Evolutionary conservation across 2,329 filamentous ascomycete species (phyloP).

Genomic region (Sarocladiaceae sp.): DNA sequence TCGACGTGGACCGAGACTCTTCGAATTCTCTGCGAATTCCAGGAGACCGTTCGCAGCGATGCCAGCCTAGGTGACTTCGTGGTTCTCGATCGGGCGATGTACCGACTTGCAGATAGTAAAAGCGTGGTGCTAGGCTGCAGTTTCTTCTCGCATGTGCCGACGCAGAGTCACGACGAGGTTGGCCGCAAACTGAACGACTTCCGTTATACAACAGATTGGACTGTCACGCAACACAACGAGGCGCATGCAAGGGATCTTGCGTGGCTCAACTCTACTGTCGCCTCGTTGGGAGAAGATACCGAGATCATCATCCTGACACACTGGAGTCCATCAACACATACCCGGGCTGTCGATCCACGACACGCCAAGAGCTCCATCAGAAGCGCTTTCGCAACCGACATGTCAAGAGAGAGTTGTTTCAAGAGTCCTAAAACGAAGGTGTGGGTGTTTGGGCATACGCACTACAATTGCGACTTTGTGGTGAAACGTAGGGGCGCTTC

Average conservation of each 20-base stretch:
- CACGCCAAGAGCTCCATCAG: not conserved
- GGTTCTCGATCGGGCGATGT: conserved; percentile 27
- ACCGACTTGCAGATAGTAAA: conserved; percentile 17
- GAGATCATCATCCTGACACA: conserved; percentile 4
- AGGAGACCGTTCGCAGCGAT: conserved; percentile 19
- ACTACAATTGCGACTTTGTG: conserved; percentile 6
- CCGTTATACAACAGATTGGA: conserved; percentile 36
- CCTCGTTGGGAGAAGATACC: not conserved
- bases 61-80: conserved; percentile 21
- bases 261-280: not conserved
- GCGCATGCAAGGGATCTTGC: conserved; percentile 1
- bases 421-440: conserved; percentile 1
- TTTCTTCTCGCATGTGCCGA: conserved; percentile 41
- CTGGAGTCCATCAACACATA: conserved; percentile 1
- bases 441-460: conserved; percentile 6
- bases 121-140: conserved; percentile 30
- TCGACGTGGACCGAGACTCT: conserved; percentile 29
- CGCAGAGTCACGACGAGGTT: conserved; percentile 29
- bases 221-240: conserved; percentile 29
- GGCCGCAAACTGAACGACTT: conserved; percentile 45
- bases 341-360: not conserved
- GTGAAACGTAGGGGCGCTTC: not conserved
- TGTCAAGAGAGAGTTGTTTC: conserved; percentile 2
- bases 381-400: not conserved
- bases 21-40: conserved; percentile 23